These are phyloP conservation scores for Puya raimondii DNA, from an alignment of 176 grass and related monocot genomes.

Conservation along the genomic window DNA sequence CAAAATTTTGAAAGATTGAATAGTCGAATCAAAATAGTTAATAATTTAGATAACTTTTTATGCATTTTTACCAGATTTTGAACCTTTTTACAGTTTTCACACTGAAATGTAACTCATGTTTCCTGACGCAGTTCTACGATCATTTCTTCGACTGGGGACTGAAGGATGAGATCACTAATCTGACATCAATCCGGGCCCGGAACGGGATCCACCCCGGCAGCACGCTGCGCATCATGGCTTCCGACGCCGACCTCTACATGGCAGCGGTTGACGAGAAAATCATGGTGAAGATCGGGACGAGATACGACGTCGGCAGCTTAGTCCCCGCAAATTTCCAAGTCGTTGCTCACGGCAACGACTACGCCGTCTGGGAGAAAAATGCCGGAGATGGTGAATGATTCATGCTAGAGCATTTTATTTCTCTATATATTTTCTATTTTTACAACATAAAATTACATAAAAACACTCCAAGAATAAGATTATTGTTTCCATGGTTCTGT, in stretches of 20 bases:
- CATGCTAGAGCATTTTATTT: neutral
- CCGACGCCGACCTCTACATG: conserved; percentile 58
- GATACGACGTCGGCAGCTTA: conserved; percentile 25
- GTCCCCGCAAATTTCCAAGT: conserved; percentile 38
- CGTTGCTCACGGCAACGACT: conserved; percentile 35
- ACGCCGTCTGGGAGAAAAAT: conserved; percentile 52
- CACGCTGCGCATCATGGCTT: conserved; percentile 43
- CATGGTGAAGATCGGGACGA: conserved; percentile 44
- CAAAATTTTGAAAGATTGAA: too few relatives aligned
- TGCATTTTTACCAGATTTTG: too few relatives aligned
- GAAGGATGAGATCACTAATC: conserved; percentile 43
- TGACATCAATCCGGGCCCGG: conserved; percentile 42
- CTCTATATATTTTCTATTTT: conserved; percentile 6
- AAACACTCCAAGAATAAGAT: neutral
- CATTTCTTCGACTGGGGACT: conserved; percentile 63
- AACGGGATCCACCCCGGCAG: conserved; percentile 40
- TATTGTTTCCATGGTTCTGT: neutral
- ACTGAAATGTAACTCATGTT: neutral
- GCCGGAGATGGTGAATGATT: neutral
- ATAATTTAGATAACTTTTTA: too few relatives aligned
- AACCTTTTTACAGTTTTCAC: too few relatives aligned
- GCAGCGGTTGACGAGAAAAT: conserved; percentile 57
- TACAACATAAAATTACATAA: neutral
- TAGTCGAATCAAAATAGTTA: too few relatives aligned
- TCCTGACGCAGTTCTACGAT: conserved; percentile 52